Percentiles rank a stretch among this genome's conserved stretches.
These are phyloP conservation scores for Asterophora parasitica DNA, from an alignment of 768 basidiomycete genomes.

Conservation along the genomic window DNA sequence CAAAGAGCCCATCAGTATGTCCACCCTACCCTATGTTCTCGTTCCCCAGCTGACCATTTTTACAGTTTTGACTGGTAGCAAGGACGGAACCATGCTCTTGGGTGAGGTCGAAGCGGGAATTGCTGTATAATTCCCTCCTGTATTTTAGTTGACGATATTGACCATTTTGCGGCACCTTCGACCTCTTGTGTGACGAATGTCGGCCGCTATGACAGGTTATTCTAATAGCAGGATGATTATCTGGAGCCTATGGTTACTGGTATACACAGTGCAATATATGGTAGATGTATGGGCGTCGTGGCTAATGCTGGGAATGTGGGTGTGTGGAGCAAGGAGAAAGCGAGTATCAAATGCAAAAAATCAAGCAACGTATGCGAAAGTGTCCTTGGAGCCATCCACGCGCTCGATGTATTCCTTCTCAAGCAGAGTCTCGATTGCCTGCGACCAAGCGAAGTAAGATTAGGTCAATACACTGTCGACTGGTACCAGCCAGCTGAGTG, in stretches of 20 bases:
- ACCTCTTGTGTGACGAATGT: no score
- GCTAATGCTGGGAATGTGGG: no score
- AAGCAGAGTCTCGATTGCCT: slow-evolving; percentile 89
- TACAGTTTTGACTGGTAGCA: slow-evolving; percentile 85
- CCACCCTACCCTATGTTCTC: not conserved
- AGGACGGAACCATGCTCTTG: slow-evolving; percentile 87
- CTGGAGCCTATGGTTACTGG: slow-evolving; percentile 4
- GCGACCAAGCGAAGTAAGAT: no score
- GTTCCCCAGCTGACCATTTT: not conserved
- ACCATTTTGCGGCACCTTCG: no score
- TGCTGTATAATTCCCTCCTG: slow-evolving; percentile 26
- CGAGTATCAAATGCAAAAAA: not conserved
- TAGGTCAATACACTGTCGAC: no score
- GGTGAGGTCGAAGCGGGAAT: slow-evolving; percentile 81
- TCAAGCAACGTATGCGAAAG: slow-evolving; percentile 76
- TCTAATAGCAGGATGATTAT: no score
- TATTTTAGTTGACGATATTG: not conserved
- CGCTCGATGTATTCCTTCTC: slow-evolving; percentile 99
- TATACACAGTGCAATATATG: slow-evolving; percentile 9
- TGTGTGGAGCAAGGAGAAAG: not conserved
- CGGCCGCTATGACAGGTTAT: no score
- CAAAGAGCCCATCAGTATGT: slow-evolving; percentile 89
- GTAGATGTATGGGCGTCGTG: slow-evolving; percentile 1
- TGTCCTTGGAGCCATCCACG: slow-evolving; percentile 87
- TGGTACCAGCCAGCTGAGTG: no score